These are phyloP conservation scores for Phytophthora europaea DNA, from an alignment of 352 stramenopile genomes.

Conservation along the genomic window DNA sequence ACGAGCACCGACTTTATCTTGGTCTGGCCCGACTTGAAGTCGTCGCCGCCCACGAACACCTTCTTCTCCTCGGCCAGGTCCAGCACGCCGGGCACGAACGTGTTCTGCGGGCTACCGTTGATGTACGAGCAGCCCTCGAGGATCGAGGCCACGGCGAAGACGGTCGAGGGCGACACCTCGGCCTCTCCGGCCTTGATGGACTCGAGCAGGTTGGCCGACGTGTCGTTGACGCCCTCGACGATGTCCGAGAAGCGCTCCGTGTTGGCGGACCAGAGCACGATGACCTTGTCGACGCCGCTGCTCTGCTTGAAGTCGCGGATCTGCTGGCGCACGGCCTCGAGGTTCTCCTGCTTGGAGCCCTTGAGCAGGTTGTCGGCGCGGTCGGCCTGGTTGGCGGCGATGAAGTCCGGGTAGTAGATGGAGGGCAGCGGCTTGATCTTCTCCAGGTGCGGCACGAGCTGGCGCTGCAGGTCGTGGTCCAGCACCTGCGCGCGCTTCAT, in stretches of 20 bases:
- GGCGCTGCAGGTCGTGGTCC: conserved; percentile 97
- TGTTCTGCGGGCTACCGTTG: conserved; percentile 99
- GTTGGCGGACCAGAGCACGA: conserved; percentile 99
- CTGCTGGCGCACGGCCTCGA: conserved; percentile 93
- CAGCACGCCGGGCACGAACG: conserved; percentile 98
- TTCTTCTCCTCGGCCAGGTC: conserved; percentile 96
- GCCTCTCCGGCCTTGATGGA: conserved; percentile 96
- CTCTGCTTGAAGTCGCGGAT: conserved; percentile 98
- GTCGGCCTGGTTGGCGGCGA: conserved; percentile 99
- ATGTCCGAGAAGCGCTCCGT: conserved; percentile 99
- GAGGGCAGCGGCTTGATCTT: conserved; percentile 97
- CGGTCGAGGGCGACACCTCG: conserved; percentile 97
- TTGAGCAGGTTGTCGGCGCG: conserved; percentile 98
- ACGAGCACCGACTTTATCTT: conserved; percentile 99
- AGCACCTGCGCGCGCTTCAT: conserved; percentile 98
- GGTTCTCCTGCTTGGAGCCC: conserved; percentile 97
- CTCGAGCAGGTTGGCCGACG: conserved; percentile 96
- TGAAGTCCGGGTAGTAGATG: conserved; percentile 99
- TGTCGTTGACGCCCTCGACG: conserved; percentile 99
- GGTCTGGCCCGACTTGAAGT: conserved; percentile 99
- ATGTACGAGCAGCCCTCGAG: conserved; percentile 99
- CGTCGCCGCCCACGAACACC: conserved; percentile 98
- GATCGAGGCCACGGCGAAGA: conserved; percentile 99
- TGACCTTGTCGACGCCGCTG: conserved; percentile 98
- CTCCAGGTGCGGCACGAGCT: conserved; percentile 97